Conservation (phyloP, 2,329 filamentous ascomycete species). For the Drechslerella coelobrocha region DNA sequence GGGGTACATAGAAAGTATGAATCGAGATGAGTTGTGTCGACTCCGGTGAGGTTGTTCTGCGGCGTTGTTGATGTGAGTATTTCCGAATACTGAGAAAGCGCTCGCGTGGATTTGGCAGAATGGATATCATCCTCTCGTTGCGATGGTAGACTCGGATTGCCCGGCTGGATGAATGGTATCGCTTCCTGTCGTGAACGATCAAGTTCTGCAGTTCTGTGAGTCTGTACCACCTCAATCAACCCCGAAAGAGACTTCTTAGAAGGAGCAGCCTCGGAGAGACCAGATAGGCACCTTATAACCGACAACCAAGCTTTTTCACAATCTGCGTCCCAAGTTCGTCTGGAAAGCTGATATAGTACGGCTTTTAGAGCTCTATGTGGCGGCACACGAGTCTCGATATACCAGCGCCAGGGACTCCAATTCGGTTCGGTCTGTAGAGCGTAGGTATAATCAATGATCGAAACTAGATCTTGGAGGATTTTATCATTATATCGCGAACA, state of each 20-base stretch:
- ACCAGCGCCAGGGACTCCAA: slow-evolving; percentile 32
- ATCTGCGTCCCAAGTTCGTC: slow-evolving; percentile 12
- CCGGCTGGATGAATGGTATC: background rate
- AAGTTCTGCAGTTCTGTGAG: background rate
- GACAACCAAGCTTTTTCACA: slow-evolving; percentile 18
- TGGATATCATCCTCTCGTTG: too few relatives aligned
- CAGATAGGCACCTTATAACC: slow-evolving; percentile 3
- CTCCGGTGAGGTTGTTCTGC: too few relatives aligned
- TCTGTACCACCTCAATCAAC: slow-evolving; percentile 5
- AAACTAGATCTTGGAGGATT: slow-evolving; percentile 1
- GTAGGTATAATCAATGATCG: slow-evolving; percentile 24
- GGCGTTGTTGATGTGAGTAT: too few relatives aligned
- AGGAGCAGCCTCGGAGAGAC: slow-evolving; percentile 8
- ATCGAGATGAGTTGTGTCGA: too few relatives aligned
- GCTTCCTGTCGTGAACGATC: background rate
- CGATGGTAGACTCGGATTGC: too few relatives aligned
- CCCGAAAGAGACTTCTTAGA: slow-evolving; percentile 1
- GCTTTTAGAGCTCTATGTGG: slow-evolving; percentile 18
- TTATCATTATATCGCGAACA: background rate
- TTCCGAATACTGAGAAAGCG: too few relatives aligned
- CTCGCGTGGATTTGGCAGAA: too few relatives aligned
- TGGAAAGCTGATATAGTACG: slow-evolving; percentile 9
- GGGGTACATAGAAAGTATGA: too few relatives aligned
- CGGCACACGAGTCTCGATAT: slow-evolving; percentile 8
- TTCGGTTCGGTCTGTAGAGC: slow-evolving; percentile 23